Evolutionary conservation across 1,139 yeast species (phyloP), one percentile per base, ranked within the genome.

Genomic region (Meyerozyma carpophila): DNA sequence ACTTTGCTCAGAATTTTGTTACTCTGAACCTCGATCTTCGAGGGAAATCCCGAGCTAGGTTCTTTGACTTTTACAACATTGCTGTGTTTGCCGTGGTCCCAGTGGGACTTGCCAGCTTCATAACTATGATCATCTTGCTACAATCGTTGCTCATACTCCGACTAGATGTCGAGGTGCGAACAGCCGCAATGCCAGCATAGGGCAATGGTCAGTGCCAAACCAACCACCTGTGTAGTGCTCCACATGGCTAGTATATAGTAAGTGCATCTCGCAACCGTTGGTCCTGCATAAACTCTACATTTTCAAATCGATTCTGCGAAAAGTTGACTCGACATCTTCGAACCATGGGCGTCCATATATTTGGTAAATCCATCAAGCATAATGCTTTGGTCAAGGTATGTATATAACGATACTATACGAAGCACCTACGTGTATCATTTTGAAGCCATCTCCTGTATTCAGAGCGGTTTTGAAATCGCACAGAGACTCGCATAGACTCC

Each of bases 1-100:
- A 84, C 62, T 89, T 87, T 39, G 76, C 84, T 47, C 98, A 93
- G 63, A 90, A 85, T 60, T 93, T 90, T 61, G 84, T 90, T 49
- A 90, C 97, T 4, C 85, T 93, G 46, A 89, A 93, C 60, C 62
- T 91, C 47, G 87, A 85, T 43, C 67, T 85, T 39, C 61, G 63
- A 45, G 70, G 70, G 8, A 68, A 68, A 43, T 55, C 62, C 45
- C 58, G 73, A 28, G 74, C 77, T 38, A 66, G 91, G 43, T 86
- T 90, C 50, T 79, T 93, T 50, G 90, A 85, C 57, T 71, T 84
- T 47, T 86, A 90, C 62, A 89, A 87, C 53, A 86, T 93, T 41
- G 91, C 87, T 1, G 97, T 93, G 1, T 93, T 88, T 69, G 97
- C 98, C 1, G 98, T 93, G 43, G 96, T 93, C 5, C 98, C 98